A percentile compares a stretch with the other conserved stretches of the same genome.
Evolutionary conservation across 2,329 filamentous ascomycete species (phyloP).

Genomic region (Trichoderma cornu-damae): DNA sequence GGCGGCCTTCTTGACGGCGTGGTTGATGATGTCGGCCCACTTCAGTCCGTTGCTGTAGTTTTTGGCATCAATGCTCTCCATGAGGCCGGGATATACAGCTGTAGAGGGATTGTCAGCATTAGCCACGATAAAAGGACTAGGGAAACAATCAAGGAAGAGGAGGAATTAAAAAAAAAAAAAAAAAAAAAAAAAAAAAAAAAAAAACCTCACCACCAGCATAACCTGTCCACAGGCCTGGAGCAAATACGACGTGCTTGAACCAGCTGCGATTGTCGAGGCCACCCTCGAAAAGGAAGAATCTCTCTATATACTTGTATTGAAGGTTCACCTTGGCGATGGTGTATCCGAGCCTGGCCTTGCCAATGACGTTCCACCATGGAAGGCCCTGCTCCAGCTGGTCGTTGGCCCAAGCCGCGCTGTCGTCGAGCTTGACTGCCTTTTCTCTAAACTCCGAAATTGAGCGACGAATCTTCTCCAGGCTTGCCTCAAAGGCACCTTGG

Average conservation of each 20-base stretch:
- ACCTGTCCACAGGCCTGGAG: conserved; percentile 85
- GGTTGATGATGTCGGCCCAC: conserved; percentile 56
- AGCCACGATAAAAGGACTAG: background rate
- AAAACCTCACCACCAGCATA: conserved; percentile 65
- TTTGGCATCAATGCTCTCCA: conserved; percentile 56
- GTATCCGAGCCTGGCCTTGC: conserved; percentile 58
- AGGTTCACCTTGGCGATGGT: conserved; percentile 64
- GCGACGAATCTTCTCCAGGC: conserved; percentile 36
- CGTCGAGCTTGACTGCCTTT: conserved; percentile 43
- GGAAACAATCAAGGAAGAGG: too few species aligned
- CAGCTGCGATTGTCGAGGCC: conserved; percentile 76
- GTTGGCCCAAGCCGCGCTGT: conserved; percentile 38
- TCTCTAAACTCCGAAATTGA: conserved; percentile 36
- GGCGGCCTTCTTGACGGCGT: conserved; percentile 44
- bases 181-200: too few species aligned
- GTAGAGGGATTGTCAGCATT: background rate
- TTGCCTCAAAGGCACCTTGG: conserved; percentile 36
- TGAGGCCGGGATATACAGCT: conserved; percentile 59
- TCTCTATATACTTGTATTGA: conserved; percentile 79
- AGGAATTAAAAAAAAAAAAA: background rate
- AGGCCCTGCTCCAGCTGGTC: conserved; percentile 48
- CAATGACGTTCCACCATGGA: conserved; percentile 75
- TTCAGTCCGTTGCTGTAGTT: conserved; percentile 54
- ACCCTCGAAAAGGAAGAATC: conserved; percentile 67
- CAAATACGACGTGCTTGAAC: conserved; percentile 96